These are phyloP conservation scores for Bipolaris zeicola DNA, from an alignment of 2,329 filamentous ascomycete species.

Conservation along the genomic window DNA sequence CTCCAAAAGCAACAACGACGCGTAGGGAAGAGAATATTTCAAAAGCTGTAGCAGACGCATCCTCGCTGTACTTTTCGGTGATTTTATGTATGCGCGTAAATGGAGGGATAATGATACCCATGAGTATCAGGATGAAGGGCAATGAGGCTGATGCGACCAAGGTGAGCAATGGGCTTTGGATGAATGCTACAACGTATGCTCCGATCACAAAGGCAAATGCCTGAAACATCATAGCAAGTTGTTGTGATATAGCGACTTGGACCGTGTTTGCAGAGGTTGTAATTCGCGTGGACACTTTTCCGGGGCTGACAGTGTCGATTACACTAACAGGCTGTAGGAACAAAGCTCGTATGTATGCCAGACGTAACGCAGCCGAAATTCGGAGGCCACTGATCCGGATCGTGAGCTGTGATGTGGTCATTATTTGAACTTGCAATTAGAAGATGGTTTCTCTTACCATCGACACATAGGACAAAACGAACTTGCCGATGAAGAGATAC, in stretches of 20 bases:
- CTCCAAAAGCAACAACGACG: slow-evolving; percentile 47
- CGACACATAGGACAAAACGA: slow-evolving; percentile 41
- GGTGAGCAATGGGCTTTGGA: slow-evolving; percentile 59
- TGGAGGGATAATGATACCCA: slow-evolving; percentile 37
- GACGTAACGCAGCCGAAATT: slow-evolving; percentile 57
- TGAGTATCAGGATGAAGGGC: slow-evolving; percentile 44
- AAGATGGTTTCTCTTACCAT: slow-evolving; percentile 26
- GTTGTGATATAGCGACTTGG: slow-evolving; percentile 61
- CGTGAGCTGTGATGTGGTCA: slow-evolving; percentile 45
- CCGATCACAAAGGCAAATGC: slow-evolving; percentile 42
- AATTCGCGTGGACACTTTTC: slow-evolving; percentile 58
- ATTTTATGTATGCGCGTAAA: slow-evolving; percentile 43
- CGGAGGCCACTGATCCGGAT: slow-evolving; percentile 58
- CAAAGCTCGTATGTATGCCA: slow-evolving; percentile 57
- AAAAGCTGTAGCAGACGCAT: slow-evolving; percentile 46
- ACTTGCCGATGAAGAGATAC: slow-evolving; percentile 47
- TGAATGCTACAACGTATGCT: slow-evolving; percentile 55
- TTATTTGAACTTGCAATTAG: slow-evolving; percentile 1
- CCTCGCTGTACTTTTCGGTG: slow-evolving; percentile 37
- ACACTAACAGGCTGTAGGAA: slow-evolving; percentile 58
- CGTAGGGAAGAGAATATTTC: slow-evolving; percentile 49
- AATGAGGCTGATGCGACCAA: slow-evolving; percentile 57
- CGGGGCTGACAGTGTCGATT: slow-evolving; percentile 56
- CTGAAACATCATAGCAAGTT: slow-evolving; percentile 56
- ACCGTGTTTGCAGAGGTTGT: slow-evolving; percentile 60